A percentile compares a stretch with the other conserved stretches of the same genome.
Evolutionary conservation across 1,139 yeast genomes (phyloP).

Genomic region (Hansenula sp.): DNA sequence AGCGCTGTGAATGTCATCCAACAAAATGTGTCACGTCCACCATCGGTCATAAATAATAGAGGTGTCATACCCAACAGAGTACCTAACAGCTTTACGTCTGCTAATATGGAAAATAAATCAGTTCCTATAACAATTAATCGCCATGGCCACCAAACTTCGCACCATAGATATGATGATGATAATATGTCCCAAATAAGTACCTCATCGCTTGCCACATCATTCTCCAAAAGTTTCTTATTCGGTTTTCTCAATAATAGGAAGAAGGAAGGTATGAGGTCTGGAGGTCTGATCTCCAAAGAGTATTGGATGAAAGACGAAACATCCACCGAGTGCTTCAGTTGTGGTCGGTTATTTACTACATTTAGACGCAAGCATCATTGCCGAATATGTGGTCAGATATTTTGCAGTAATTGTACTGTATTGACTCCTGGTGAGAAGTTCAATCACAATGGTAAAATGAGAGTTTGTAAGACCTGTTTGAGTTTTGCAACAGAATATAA

Average conservation of each 20-base stretch:
- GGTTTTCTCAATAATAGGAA: constrained; percentile 41
- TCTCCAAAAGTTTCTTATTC: constrained; percentile 37
- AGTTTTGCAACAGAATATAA: constrained; percentile 55
- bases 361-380: constrained; percentile 94
- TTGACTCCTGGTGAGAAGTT: constrained; percentile 75
- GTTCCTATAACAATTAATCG: constrained; percentile 17
- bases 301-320: constrained; percentile 94
- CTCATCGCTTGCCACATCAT: constrained; percentile 35
- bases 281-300: constrained; percentile 50
- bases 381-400: constrained; percentile 92
- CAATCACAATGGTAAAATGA: constrained; percentile 60
- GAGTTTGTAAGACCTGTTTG: constrained; percentile 79
- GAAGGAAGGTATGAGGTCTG: constrained; percentile 25
- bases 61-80: constrained; percentile 11
- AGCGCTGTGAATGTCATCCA: constrained; percentile 11
- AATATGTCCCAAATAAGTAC: constrained; percentile 24
- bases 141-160: constrained; percentile 9
- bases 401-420: constrained; percentile 82
- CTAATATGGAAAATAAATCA: neutral
- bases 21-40: constrained; percentile 17
- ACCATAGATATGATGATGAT: constrained; percentile 22
- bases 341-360: constrained; percentile 67
- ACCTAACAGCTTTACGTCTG: constrained; percentile 1
- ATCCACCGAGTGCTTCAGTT: constrained; percentile 75
- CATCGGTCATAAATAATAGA: constrained; percentile 15